A percentile compares a stretch with the other conserved stretches of the same genome.
Evolutionary conservation across 345 rosid species (phyloP).

Genomic region (Populus davidiana): DNA sequence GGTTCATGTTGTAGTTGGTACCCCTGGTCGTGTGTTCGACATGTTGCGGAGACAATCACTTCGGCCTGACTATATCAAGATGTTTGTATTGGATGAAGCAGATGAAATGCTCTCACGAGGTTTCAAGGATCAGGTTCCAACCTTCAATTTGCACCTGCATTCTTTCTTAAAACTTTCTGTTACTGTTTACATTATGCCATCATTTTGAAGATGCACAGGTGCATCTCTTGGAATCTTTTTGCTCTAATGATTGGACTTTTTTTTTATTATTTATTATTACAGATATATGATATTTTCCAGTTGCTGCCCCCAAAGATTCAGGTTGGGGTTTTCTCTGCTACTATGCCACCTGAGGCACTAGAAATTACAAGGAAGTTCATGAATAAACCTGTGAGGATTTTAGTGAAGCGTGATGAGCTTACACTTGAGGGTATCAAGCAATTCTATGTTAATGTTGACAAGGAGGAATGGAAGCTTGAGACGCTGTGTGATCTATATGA

Average conservation of each 20-base stretch:
- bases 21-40: slow-evolving; percentile 26
- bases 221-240: neutral
- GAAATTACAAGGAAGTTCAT: slow-evolving; percentile 88
- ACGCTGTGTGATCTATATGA: slow-evolving; percentile 79
- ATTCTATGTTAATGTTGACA: slow-evolving; percentile 70
- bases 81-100: slow-evolving; percentile 24
- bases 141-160: neutral
- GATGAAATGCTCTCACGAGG: slow-evolving; percentile 28
- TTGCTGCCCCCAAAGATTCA: slow-evolving; percentile 67
- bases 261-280: neutral
- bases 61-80: slow-evolving; percentile 18
- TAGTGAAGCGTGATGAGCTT: slow-evolving; percentile 87
- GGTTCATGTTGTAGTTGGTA: slow-evolving; percentile 20
- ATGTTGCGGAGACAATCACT: slow-evolving; percentile 30
- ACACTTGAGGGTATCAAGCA: slow-evolving; percentile 93
- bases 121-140: slow-evolving; percentile 23
- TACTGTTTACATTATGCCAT: neutral
- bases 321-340: slow-evolving; percentile 87
- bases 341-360: slow-evolving; percentile 92
- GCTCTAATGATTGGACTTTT: neutral
- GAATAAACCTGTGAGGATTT: slow-evolving; percentile 81
- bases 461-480: slow-evolving; percentile 87
- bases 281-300: slow-evolving; percentile 89
- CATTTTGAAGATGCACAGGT: neutral
- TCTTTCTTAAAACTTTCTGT: neutral